Conservation (phyloP, 2,329 filamentous ascomycete species). For the Talaromyces sp. region DNA sequence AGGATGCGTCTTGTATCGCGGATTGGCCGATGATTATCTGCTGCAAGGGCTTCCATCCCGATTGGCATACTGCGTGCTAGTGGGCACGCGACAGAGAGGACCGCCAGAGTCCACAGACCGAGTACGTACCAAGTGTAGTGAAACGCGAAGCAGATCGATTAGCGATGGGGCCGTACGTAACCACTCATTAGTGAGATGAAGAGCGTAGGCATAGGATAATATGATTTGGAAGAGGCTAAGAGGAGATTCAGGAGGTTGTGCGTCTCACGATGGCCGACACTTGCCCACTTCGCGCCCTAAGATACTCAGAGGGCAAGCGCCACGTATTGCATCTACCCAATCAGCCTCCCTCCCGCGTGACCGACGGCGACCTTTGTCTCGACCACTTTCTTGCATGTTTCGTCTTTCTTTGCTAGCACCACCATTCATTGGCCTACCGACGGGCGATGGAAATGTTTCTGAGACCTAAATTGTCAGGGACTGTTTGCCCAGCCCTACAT, state of each 20-base stretch:
- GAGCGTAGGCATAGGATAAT: too few relatives aligned
- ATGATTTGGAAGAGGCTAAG: background rate
- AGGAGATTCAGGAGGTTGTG: constrained; percentile 1
- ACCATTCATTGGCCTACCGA: background rate
- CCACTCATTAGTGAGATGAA: too few relatives aligned
- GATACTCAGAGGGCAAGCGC: background rate
- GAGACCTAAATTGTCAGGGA: background rate
- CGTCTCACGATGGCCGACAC: background rate
- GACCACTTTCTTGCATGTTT: background rate
- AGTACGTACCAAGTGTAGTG: background rate
- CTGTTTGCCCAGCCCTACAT: background rate
- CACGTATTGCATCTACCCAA: background rate
- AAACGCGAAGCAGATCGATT: background rate
- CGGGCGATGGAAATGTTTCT: background rate
- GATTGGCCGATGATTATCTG: background rate
- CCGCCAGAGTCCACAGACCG: background rate
- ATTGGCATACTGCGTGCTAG: background rate
- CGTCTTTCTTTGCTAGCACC: background rate
- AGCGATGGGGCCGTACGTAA: background rate
- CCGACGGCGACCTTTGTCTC: background rate
- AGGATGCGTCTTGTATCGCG: background rate
- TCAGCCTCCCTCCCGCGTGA: background rate
- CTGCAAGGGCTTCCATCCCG: background rate
- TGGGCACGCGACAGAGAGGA: background rate
- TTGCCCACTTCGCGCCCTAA: background rate